These are phyloP conservation scores for Azolla pinnata DNA, from an alignment of 75 land plant species.

Conservation along the genomic window DNA sequence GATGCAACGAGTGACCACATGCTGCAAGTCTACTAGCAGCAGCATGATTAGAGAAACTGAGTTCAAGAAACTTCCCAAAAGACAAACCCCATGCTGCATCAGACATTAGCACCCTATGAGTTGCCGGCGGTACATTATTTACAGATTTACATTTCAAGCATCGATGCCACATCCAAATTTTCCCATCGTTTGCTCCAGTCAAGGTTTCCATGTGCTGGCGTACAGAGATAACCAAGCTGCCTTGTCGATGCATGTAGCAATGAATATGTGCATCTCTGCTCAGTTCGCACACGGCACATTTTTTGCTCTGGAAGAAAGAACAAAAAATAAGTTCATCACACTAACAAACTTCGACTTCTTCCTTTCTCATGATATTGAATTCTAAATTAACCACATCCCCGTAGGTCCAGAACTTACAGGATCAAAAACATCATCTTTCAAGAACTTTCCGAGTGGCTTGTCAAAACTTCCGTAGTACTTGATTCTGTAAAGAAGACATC, in stretches of 20 bases:
- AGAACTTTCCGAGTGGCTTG: slow-evolving; percentile 75
- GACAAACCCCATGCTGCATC: slow-evolving; percentile 96
- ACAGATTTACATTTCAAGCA: slow-evolving; percentile 66
- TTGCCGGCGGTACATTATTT: slow-evolving; percentile 71
- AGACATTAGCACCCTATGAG: slow-evolving; percentile 75
- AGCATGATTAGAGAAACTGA: slow-evolving; percentile 90
- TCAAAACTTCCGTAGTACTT: slow-evolving; percentile 87
- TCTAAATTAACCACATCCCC: background rate
- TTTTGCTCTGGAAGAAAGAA: slow-evolving; percentile 36
- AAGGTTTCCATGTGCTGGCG: slow-evolving; percentile 32
- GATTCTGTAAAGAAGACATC: slow-evolving; percentile 70
- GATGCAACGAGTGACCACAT: slow-evolving; percentile 84
- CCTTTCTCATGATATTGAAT: background rate
- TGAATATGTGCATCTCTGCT: slow-evolving; percentile 79
- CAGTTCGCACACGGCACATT: slow-evolving; percentile 66
- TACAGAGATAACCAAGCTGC: slow-evolving; percentile 80
- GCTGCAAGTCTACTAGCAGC: slow-evolving; percentile 87
- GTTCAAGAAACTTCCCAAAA: slow-evolving; percentile 92
- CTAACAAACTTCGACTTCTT: background rate
- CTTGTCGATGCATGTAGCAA: slow-evolving; percentile 83
- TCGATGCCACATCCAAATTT: slow-evolving; percentile 99
- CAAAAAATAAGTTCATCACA: background rate
- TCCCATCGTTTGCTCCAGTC: slow-evolving; percentile 79
- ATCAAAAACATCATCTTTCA: slow-evolving; percentile 70
- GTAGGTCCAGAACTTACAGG: slow-evolving; percentile 25